Evolutionary conservation across 345 rosid species (phyloP), one percentile per base, ranked within the genome.

Genomic region (Salix suchowensis): DNA sequence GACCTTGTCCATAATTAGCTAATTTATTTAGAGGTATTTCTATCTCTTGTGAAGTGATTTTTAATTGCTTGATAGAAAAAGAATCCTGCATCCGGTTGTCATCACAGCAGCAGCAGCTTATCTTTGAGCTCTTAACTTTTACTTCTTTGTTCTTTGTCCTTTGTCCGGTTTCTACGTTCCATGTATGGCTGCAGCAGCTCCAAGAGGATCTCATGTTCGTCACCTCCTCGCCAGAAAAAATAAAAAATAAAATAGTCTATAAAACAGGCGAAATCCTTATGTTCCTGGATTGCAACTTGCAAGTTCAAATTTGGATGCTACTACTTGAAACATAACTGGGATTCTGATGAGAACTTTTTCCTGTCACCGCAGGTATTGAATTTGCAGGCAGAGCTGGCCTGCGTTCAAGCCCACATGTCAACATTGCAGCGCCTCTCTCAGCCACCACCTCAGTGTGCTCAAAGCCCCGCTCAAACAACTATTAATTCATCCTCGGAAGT

Each of bases 371-470:
- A 94, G 98, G 92, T 91, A 16, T 86, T 89, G 82, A 90, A 85
- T 84, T 79, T 95, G 67, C 98, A 91, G 77, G 91, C 97, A 0
- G 97, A 94, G 76, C 79, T 94, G 16, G 89, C 97, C 6, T 85
- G 78, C 82, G 83, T 86, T 65, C 97, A 90, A 78, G 93, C 93
- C 44, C 83, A 82, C 36, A 89, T 93, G 48, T 84, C 92, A 2
- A 82, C 87, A 34, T 26, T 93, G 79, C 92, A 84, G 30, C 81
- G 79, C 30, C 65, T 86, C 16, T 77, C 89, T 60, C 79, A 76
- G 1, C 72, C 72, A 16, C 80, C 79, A 30, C 76, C 78, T 19
- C 70, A 32, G 55, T 37, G 68, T 8, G 39, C 40, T 10, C 76
- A 68, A 40, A 71, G 64, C 62, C 42, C 66, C 3, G 77, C 82